These are phyloP conservation scores for Lachnellula subtilissima DNA, from an alignment of 2,329 filamentous ascomycete genomes.

Conservation along the genomic window DNA sequence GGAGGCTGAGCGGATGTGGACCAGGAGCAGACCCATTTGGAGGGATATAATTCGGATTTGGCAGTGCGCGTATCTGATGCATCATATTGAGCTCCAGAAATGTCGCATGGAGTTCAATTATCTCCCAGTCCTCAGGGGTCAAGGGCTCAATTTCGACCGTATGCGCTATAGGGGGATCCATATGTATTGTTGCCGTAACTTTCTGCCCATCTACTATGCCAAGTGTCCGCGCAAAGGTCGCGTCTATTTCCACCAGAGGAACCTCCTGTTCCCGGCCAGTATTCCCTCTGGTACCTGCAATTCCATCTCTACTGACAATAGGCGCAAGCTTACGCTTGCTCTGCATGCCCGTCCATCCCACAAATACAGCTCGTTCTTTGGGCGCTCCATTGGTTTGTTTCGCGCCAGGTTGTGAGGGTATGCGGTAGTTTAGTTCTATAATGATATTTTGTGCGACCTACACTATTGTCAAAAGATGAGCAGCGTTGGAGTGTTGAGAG, in stretches of 20 bases:
- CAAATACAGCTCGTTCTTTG: slow-evolving; percentile 67
- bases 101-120: slow-evolving; percentile 93
- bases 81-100: slow-evolving; percentile 93
- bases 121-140: slow-evolving; percentile 96
- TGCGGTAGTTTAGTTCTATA: slow-evolving; percentile 79
- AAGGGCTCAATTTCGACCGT: slow-evolving; percentile 96
- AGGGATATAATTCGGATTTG: slow-evolving; percentile 68
- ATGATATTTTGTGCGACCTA: slow-evolving; percentile 93
- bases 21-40: slow-evolving; percentile 46
- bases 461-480: slow-evolving; percentile 5
- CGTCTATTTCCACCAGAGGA: slow-evolving; percentile 78
- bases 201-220: slow-evolving; percentile 79
- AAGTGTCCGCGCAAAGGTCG: slow-evolving; percentile 71
- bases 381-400: slow-evolving; percentile 42
- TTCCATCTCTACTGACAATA: slow-evolving; percentile 68
- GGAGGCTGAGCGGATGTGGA: slow-evolving; percentile 79
- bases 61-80: slow-evolving; percentile 86
- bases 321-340: slow-evolving; percentile 78
- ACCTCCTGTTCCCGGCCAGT: slow-evolving; percentile 67
- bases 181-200: slow-evolving; percentile 66
- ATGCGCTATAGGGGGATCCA: slow-evolving; percentile 86
- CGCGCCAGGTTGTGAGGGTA: slow-evolving; percentile 45
- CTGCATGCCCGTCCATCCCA: slow-evolving; percentile 97
- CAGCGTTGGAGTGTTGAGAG: neutral
- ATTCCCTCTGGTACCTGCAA: slow-evolving; percentile 54